Percentiles rank a stretch among this genome's conserved stretches.
Conservation (phyloP, 352 stramenopile genomes). For the Phytophthora uliginosa region DNA sequence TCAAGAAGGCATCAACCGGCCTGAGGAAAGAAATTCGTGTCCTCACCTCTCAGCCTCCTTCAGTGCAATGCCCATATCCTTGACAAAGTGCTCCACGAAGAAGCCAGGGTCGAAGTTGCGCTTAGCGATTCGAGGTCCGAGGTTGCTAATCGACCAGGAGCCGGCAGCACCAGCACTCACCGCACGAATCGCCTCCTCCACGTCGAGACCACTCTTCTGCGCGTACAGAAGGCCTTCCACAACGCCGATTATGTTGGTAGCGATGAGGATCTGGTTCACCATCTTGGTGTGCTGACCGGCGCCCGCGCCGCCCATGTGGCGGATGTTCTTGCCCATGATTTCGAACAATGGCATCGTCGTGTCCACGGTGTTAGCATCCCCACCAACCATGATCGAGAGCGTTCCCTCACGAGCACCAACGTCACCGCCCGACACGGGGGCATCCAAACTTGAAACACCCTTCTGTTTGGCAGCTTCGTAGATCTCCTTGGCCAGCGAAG, state of each 20-base stretch:
- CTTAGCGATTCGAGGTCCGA: slow-evolving; percentile 90
- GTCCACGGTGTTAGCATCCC: slow-evolving; percentile 80
- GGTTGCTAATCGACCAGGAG: slow-evolving; percentile 93
- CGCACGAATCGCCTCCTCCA: slow-evolving; percentile 88
- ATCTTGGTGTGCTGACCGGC: slow-evolving; percentile 93
- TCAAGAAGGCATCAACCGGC: neutral
- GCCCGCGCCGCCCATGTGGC: slow-evolving; percentile 87
- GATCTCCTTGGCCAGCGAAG: slow-evolving; percentile 91
- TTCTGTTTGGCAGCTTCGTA: slow-evolving; percentile 78
- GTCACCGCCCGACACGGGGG: slow-evolving; percentile 89
- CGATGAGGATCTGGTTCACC: slow-evolving; percentile 93
- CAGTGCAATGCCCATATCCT: slow-evolving; percentile 93
- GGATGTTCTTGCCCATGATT: slow-evolving; percentile 93
- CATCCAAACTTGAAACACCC: slow-evolving; percentile 77
- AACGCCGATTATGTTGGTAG: slow-evolving; percentile 93
- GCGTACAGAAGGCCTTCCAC: slow-evolving; percentile 91
- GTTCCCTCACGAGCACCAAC: slow-evolving; percentile 86
- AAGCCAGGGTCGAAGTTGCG: slow-evolving; percentile 92
- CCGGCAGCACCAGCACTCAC: slow-evolving; percentile 89
- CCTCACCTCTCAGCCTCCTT: slow-evolving; percentile 80
- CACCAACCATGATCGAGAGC: slow-evolving; percentile 94
- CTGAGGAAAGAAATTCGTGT: neutral
- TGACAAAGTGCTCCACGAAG: slow-evolving; percentile 93
- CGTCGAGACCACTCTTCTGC: slow-evolving; percentile 84
- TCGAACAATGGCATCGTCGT: slow-evolving; percentile 85